These are phyloP conservation scores for Austropuccinia psidii DNA, from an alignment of 1,284 basidiomycete genomes.

Conservation along the genomic window DNA sequence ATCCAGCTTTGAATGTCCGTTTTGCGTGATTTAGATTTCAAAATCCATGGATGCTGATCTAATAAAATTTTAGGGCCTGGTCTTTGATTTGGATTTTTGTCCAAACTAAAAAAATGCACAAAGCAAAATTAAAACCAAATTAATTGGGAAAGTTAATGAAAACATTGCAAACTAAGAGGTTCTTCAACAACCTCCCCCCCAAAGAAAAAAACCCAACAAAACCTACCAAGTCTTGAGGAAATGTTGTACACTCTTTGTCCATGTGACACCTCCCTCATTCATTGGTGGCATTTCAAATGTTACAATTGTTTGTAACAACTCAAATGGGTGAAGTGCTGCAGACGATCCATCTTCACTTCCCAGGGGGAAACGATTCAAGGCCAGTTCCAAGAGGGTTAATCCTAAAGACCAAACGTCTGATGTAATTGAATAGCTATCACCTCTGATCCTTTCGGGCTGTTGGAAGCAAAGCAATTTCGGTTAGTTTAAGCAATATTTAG, in stretches of 20 bases:
- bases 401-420: conserved; percentile 99
- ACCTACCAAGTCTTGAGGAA: conserved; percentile 75
- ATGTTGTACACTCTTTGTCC: conserved; percentile 81
- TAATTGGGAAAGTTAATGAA: background rate
- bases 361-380: conserved; percentile 91
- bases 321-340: conserved; percentile 66
- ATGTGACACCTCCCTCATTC: conserved; percentile 57
- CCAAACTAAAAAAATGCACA: conserved; percentile 41
- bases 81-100: conserved; percentile 54
- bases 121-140: background rate
- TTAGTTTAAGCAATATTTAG: background rate
- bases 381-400: conserved; percentile 83
- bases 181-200: too few relatives aligned
- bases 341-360: conserved; percentile 59
- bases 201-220: background rate
- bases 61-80: conserved; percentile 80
- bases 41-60: conserved; percentile 71
- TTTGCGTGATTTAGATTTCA: conserved; percentile 66
- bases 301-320: conserved; percentile 85
- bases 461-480: background rate
- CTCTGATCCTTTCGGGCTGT: conserved; percentile 86
- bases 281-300: conserved; percentile 72
- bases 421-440: conserved; percentile 79
- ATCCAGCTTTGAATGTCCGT: conserved; percentile 87
- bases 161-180: background rate